phyloP scores from a whole-genome alignment of 306 rosid species.

The Rosa lucieae region DNA sequence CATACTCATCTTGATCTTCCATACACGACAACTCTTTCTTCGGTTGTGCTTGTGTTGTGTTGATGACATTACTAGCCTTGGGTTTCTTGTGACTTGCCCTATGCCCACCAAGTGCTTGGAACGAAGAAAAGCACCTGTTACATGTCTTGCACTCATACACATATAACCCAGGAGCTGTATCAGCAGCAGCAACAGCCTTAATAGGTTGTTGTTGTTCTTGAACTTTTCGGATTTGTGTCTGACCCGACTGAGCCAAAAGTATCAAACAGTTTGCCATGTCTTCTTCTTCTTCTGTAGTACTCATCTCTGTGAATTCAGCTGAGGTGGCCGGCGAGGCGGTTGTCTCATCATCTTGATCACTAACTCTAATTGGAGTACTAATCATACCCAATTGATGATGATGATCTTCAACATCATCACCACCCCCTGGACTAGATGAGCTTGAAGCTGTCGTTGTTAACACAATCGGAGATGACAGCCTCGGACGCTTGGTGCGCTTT shows the following conservation, averaged over 20 bases:
- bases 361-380: neutral
- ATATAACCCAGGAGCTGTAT: slow-evolving; percentile 8
- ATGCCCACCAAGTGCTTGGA: slow-evolving; percentile 94
- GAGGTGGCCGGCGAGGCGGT: slow-evolving; percentile 28
- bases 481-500: slow-evolving; percentile 69
- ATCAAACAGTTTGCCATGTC: slow-evolving; percentile 87
- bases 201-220: neutral
- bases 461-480: slow-evolving; percentile 43
- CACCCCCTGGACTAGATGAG: slow-evolving; percentile 28
- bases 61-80: slow-evolving; percentile 19
- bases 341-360: neutral
- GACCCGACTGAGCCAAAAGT: slow-evolving; percentile 53
- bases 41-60: slow-evolving; percentile 5
- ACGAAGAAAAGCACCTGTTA: slow-evolving; percentile 66
- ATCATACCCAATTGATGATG: neutral
- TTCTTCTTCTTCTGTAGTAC: slow-evolving; percentile 46
- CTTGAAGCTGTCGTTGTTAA: slow-evolving; percentile 33
- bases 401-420: neutral
- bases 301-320: slow-evolving; percentile 24
- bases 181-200: slow-evolving; percentile 3
- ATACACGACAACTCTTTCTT: slow-evolving; percentile 25
- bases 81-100: slow-evolving; percentile 83
- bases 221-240: neutral
- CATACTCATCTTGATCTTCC: slow-evolving; percentile 2
- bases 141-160: slow-evolving; percentile 83